Evolutionary conservation across 2,329 filamentous ascomycete species (phyloP).

Genomic region (Pezicula rhizophila): DNA sequence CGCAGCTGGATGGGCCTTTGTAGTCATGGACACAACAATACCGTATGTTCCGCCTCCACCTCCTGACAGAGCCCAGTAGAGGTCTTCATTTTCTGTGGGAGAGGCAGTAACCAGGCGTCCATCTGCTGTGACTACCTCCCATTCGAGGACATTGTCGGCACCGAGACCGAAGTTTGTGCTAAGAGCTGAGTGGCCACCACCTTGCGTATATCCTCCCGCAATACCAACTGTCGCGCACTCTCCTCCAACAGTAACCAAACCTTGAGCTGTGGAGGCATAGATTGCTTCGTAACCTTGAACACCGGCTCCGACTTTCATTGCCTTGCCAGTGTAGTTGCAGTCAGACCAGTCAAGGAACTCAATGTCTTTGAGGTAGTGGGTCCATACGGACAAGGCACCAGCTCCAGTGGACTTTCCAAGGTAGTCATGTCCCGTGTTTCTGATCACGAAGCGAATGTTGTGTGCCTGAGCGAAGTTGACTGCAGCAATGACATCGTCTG

Average conservation of each 20-base stretch:
- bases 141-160: slow-evolving; percentile 53
- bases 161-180: slow-evolving; percentile 49
- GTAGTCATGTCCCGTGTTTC: slow-evolving; percentile 53
- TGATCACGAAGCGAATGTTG: slow-evolving; percentile 40
- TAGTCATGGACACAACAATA: slow-evolving; percentile 49
- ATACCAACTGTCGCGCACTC: slow-evolving; percentile 51
- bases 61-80: slow-evolving; percentile 59
- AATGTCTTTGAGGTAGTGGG: slow-evolving; percentile 45
- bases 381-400: slow-evolving; percentile 52
- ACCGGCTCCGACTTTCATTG: slow-evolving; percentile 49
- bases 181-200: slow-evolving; percentile 52
- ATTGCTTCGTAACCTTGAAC: slow-evolving; percentile 42
- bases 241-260: slow-evolving; percentile 43
- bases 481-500: slow-evolving; percentile 25
- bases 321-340: slow-evolving; percentile 40
- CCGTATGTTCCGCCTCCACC: slow-evolving; percentile 55
- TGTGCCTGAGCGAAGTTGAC: slow-evolving; percentile 30
- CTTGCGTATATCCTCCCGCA: slow-evolving; percentile 54
- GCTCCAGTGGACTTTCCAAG: slow-evolving; percentile 57
- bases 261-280: slow-evolving; percentile 32
- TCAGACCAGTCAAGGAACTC: slow-evolving; percentile 33
- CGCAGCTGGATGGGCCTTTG: slow-evolving; percentile 41
- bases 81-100: slow-evolving; percentile 41
- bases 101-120: slow-evolving; percentile 44
- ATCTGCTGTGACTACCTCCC: slow-evolving; percentile 46